Evolutionary conservation across 1,139 yeast genomes (phyloP), one percentile per base, ranked within the genome.

Genomic region (Taiozyma sp.): DNA sequence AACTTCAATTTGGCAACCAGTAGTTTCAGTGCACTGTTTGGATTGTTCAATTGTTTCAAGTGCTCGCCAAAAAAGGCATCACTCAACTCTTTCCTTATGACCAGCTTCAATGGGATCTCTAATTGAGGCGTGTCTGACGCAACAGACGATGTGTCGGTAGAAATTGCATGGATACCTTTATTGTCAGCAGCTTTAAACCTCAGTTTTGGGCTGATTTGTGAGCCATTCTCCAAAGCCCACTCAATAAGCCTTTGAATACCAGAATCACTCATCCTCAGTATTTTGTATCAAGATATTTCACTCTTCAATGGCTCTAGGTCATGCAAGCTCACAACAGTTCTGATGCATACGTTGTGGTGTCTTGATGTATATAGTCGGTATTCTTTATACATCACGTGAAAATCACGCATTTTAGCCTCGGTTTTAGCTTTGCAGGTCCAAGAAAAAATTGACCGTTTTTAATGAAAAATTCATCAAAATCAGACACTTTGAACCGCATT

Each of bases 181-280:
- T 56, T 58, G 2, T 56, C 47, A 4, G 65, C 56, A 12, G 55
- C 47, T 40, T 58, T 52, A 52, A 77, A 78, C 13, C 58, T 54
- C 7, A 77, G 51, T 4, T 57, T 48, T 0, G 66, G 66, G 51
- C 69, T 68, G 6, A 83, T 65, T 1, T 57, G 28, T 2, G 84
- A 74, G 1, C 87, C 87, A 52, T 81, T 69, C 0, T 57, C 57
- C 22, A 47, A 59, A 1, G 84, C 81, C 91, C 91, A 85, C 2
- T 48, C 9, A 60, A 59, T n/a, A 46, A 23, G 79, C 46, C 28
- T 76, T 53, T 2, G 32, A 38, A 23, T 62, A 46, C 36, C 48
- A 23, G 47, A 45, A 28, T 46, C 45, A 8, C 8, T 14, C 36
- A 32, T 32, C 36, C 6, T n/a, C 8, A 32, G 36, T 7, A 12